These are phyloP conservation scores for Lophium mytilinum DNA, from an alignment of 495 filamentous ascomycete species.

Conservation along the genomic window DNA sequence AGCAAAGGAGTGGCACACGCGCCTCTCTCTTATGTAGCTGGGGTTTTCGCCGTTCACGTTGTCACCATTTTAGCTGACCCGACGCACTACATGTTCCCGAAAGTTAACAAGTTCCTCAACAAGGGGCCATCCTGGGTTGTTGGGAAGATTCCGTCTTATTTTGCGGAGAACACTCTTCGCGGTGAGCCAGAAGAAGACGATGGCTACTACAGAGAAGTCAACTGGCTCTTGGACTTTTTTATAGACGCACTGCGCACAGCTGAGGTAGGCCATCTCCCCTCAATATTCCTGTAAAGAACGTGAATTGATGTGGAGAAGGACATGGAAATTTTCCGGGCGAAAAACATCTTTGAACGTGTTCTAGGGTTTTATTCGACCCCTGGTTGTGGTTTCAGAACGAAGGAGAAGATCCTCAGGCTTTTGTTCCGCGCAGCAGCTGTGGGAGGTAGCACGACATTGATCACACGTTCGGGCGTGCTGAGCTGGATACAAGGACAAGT, in stretches of 20 bases:
- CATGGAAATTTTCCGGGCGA: constrained; percentile 72
- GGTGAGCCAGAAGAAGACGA: constrained; percentile 65
- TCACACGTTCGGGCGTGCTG: constrained; percentile 73
- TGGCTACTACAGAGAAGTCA: constrained; percentile 63
- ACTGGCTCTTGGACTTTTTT: constrained; percentile 74
- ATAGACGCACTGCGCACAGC: constrained; percentile 57
- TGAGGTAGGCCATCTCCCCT: constrained; percentile 33
- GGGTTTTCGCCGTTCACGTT: constrained; percentile 63
- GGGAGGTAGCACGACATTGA: constrained; percentile 74
- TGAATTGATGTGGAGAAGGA: constrained; percentile 43
- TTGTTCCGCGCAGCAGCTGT: constrained; percentile 65
- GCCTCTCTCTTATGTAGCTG: constrained; percentile 63
- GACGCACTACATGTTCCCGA: constrained; percentile 73
- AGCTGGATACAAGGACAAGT: constrained; percentile 66
- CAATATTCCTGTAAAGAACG: not conserved
- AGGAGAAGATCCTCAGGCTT: constrained; percentile 62
- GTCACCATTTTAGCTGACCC: constrained; percentile 65
- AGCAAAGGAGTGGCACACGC: constrained; percentile 46
- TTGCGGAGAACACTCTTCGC: constrained; percentile 63
- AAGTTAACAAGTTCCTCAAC: constrained; percentile 77
- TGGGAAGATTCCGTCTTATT: constrained; percentile 62
- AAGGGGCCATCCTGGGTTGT: constrained; percentile 65
- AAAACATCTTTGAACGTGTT: constrained; percentile 70
- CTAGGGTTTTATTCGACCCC: constrained; percentile 63
- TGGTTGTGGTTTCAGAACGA: constrained; percentile 48